Percentiles rank a stretch among this genome's conserved stretches.
phyloP scores from a whole-genome alignment of 192 early-diverging fungal genomes.

The Rhizophagus prolifer region DNA sequence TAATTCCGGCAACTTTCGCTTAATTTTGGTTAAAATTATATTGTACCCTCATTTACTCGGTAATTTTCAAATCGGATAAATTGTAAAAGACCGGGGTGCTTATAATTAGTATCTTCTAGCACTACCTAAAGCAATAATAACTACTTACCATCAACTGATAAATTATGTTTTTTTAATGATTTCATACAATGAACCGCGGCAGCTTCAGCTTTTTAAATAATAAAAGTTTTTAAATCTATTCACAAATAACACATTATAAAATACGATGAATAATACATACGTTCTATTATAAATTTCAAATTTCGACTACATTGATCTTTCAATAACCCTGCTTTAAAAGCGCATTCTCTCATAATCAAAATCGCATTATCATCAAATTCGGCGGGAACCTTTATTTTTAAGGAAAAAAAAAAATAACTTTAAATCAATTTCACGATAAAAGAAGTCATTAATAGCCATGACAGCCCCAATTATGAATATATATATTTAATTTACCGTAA shows the following conservation, averaged over 20 bases:
- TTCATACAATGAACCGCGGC: slow-evolving; percentile 10
- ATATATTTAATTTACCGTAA: neutral
- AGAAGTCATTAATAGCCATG: no score
- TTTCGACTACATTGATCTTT: neutral
- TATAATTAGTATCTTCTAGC: no score
- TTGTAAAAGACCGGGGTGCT: no score
- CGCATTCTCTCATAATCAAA: neutral
- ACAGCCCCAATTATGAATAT: no score
- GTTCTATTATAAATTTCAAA: neutral
- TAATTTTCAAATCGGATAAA: no score
- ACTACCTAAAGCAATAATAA: no score
- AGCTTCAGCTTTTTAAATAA: neutral
- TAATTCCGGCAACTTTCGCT: no score
- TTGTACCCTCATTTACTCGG: no score
- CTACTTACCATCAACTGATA: neutral
- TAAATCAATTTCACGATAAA: no score
- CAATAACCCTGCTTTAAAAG: neutral
- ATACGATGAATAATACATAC: neutral
- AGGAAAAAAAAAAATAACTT: no score
- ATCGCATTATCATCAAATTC: slow-evolving; percentile 2
- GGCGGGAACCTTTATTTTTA: neutral
- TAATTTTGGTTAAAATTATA: no score
- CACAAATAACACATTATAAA: neutral
- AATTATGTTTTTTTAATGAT: neutral
- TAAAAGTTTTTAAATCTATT: neutral